A percentile compares a stretch with the other conserved stretches of the same genome.
Evolutionary conservation across 129 eudicot species (phyloP).

Genomic region (Escallonia rubra): DNA sequence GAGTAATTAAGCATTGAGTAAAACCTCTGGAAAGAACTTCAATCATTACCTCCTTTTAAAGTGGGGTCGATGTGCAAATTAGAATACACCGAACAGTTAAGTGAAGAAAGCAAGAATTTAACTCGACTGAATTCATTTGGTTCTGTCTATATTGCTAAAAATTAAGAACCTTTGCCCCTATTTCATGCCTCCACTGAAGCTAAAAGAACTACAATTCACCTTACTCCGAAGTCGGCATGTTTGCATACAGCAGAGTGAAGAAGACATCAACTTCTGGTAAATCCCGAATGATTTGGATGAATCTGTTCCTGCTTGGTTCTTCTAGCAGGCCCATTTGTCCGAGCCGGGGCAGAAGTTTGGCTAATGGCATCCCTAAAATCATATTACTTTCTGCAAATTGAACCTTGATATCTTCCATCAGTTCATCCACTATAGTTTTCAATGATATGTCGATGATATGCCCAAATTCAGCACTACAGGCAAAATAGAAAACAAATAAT

Average conservation of each 20-base stretch:
- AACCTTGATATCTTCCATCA: conserved; percentile 52
- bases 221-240: conserved; percentile 28
- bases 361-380: conserved; percentile 58
- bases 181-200: too few species aligned
- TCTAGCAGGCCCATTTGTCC: conserved; percentile 62
- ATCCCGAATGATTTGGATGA: conserved; percentile 46
- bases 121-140: too few species aligned
- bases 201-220: too few species aligned
- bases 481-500: not conserved
- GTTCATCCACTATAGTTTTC: conserved; percentile 51
- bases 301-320: conserved; percentile 58
- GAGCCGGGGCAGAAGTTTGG: conserved; percentile 63
- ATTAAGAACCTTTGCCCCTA: too few species aligned
- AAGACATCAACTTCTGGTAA: conserved; percentile 80
- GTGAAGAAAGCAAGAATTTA: too few species aligned
- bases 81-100: too few species aligned
- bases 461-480: conserved; percentile 63
- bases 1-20: too few species aligned
- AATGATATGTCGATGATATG: conserved; percentile 63
- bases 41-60: too few species aligned
- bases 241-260: conserved; percentile 81
- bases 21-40: too few species aligned
- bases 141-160: too few species aligned
- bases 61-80: too few species aligned
- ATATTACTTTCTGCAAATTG: conserved; percentile 43